Evolutionary conservation across 768 basidiomycete species (phyloP).

Genomic region (Pulveroboletus sp.): DNA sequence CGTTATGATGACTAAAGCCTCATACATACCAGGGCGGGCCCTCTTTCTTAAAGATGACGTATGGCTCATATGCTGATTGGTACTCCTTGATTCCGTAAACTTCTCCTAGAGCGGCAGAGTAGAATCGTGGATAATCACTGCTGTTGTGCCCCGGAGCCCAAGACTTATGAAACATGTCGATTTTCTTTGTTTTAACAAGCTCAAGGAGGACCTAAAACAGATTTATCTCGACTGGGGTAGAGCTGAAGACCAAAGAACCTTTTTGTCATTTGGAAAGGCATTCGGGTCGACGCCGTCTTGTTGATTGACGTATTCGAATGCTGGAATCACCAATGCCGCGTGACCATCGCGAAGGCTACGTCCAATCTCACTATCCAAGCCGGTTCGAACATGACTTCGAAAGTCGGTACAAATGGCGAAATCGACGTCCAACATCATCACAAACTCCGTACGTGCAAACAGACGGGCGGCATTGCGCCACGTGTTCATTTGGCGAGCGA

Average conservation of each 20-base stretch:
- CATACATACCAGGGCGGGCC: conserved; percentile 62
- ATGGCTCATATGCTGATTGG: conserved; percentile 85
- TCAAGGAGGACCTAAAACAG: conserved; percentile 46
- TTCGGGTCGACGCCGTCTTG: conserved; percentile 54
- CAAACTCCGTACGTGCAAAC: conserved; percentile 76
- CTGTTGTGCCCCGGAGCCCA: conserved; percentile 81
- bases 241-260: conserved; percentile 33
- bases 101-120: conserved; percentile 53
- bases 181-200: conserved; percentile 49
- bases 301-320: conserved; percentile 73
- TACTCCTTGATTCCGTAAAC: conserved; percentile 75
- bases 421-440: conserved; percentile 92
- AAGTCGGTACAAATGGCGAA: conserved; percentile 84
- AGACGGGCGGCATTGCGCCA: conserved; percentile 86
- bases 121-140: conserved; percentile 71
- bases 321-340: conserved; percentile 76
- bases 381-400: conserved; percentile 48
- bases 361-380: conserved; percentile 30
- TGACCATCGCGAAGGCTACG: conserved; percentile 50
- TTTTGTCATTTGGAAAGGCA: conserved; percentile 65
- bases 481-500: conserved; percentile 82
- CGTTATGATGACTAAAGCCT: background rate
- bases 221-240: background rate
- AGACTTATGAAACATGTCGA: conserved; percentile 73
- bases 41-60: conserved; percentile 75